phyloP scores from a whole-genome alignment of 140 eudicot genomes.

The Cichorium intybus region DNA sequence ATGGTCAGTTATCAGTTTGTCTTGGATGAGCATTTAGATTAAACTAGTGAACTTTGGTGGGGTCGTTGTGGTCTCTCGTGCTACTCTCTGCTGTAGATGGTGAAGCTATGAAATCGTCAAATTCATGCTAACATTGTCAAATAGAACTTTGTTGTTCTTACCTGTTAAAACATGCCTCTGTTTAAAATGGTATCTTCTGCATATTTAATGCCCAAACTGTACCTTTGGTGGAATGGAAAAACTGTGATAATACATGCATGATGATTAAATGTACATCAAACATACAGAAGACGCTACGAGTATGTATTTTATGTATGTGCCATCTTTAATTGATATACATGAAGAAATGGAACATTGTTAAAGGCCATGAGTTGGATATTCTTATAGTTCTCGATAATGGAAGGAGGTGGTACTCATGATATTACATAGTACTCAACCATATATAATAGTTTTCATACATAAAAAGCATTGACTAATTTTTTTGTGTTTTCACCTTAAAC shows the following conservation, averaged over 20 bases:
- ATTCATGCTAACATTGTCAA: slow-evolving; percentile 6
- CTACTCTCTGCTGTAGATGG: too few species aligned
- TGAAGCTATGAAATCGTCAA: not conserved
- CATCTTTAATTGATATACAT: not conserved
- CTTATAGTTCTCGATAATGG: not conserved
- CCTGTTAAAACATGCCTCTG: not conserved
- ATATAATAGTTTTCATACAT: not conserved
- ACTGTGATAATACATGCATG: slow-evolving; percentile 3
- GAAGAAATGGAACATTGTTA: not conserved
- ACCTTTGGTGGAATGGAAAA: not conserved
- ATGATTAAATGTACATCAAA: not conserved
- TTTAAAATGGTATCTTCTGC: too few species aligned
- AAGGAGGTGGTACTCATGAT: too few species aligned
- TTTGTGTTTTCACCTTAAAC: not conserved
- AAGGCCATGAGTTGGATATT: not conserved
- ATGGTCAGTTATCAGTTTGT: slow-evolving; percentile 18
- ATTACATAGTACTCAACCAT: not conserved
- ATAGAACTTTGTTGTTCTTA: not conserved
- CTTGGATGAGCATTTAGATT: too few species aligned
- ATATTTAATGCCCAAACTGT: too few species aligned
- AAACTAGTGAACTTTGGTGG: too few species aligned
- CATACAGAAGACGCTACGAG: not conserved
- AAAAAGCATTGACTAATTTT: too few species aligned
- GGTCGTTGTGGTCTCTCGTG: too few species aligned
- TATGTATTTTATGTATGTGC: not conserved